Conservation (phyloP, 1,284 basidiomycete genomes). For the Papiliotrema flavescens region DNA sequence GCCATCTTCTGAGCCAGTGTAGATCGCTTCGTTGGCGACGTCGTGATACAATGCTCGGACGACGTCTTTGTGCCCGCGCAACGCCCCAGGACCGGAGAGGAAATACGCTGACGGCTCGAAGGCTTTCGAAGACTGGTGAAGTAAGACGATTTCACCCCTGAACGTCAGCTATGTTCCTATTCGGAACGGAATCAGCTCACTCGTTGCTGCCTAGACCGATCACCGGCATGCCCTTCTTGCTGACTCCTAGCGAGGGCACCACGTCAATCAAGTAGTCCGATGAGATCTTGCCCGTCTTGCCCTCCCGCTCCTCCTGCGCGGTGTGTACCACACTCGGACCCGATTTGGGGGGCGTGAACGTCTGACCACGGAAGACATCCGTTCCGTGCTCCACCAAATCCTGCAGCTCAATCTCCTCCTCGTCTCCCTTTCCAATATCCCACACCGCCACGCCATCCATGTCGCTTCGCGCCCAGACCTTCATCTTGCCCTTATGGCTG, state of each 20-base stretch:
- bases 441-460: conserved; percentile 47
- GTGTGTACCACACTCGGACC: conserved; percentile 27
- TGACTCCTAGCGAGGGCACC: conserved; percentile 41
- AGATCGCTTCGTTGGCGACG: conserved; percentile 41
- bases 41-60: conserved; percentile 47
- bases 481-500: conserved; percentile 29
- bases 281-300: conserved; percentile 17
- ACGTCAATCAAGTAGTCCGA: conserved; percentile 47
- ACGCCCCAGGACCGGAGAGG: conserved; percentile 28
- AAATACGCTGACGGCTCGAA: conserved; percentile 44
- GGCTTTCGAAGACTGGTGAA: conserved; percentile 25
- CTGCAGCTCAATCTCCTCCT: conserved; percentile 34
- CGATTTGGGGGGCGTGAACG: conserved; percentile 18
- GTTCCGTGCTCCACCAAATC: conserved; percentile 23
- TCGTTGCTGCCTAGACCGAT: conserved; percentile 42
- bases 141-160: conserved; percentile 46
- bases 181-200: conserved; percentile 21
- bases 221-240: conserved; percentile 33
- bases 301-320: conserved; percentile 30
- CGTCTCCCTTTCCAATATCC: conserved; percentile 30
- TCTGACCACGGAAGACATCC: conserved; percentile 35
- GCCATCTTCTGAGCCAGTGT: conserved; percentile 50
- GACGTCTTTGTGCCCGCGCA: conserved; percentile 46
- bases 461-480: conserved; percentile 48
- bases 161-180: background rate